Evolutionary conservation across 176 grass and related monocot genomes (phyloP).

Genomic region (Triticum turgidum): DNA sequence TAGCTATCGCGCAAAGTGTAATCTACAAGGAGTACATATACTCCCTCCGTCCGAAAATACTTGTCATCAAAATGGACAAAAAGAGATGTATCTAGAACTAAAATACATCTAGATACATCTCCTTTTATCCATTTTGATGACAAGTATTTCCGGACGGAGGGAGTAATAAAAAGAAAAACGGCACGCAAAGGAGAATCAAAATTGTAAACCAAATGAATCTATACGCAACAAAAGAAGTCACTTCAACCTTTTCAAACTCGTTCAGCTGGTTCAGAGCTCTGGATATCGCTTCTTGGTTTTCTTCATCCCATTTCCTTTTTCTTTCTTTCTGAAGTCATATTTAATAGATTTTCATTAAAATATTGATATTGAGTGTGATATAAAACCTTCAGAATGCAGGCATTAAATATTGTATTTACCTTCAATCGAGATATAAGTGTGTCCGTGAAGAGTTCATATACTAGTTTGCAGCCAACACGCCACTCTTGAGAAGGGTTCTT

Average conservation of each 20-base stretch:
- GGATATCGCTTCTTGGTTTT: slow-evolving; percentile 96
- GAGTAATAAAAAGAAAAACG: neutral
- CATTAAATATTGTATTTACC: slow-evolving; percentile 45
- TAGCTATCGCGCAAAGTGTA: neutral
- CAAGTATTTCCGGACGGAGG: no score
- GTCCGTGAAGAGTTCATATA: slow-evolving; percentile 92
- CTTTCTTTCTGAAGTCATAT: slow-evolving; percentile 73
- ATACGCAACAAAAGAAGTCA: neutral
- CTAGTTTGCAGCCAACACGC: slow-evolving; percentile 93
- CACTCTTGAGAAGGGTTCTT: slow-evolving; percentile 96
- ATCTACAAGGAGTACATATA: slow-evolving; percentile 17
- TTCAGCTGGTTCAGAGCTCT: slow-evolving; percentile 75
- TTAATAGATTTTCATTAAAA: slow-evolving; percentile 22
- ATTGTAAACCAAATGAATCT: neutral
- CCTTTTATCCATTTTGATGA: no score
- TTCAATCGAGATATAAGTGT: slow-evolving; percentile 82
- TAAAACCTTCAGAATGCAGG: slow-evolving; percentile 22
- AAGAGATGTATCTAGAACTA: no score
- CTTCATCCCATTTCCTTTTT: slow-evolving; percentile 93
- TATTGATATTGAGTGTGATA: slow-evolving; percentile 23
- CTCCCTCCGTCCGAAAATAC: no score
- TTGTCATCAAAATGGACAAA: no score
- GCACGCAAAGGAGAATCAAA: slow-evolving; percentile 8
- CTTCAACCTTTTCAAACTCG: slow-evolving; percentile 93
- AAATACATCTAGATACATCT: no score